Evolutionary conservation across 2,329 filamentous ascomycete genomes (phyloP).

Genomic region (Macroventuria anomochaeta): DNA sequence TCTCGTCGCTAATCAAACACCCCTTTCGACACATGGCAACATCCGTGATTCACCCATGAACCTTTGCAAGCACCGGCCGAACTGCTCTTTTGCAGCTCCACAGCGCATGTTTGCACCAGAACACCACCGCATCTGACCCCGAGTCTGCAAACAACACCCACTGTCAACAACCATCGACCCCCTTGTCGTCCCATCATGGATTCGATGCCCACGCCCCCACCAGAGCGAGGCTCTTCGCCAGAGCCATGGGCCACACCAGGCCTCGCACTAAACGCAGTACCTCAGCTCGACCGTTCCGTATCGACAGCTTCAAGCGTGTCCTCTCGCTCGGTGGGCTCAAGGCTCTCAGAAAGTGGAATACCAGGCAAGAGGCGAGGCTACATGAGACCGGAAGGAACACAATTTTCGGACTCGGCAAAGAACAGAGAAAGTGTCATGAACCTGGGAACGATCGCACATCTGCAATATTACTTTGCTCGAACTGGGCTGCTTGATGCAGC

Average conservation of each 20-base stretch:
- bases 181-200: constrained; percentile 36
- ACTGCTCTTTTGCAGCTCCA: constrained; percentile 17
- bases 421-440: constrained; percentile 95
- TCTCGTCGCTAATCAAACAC: constrained; percentile 36
- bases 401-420: constrained; percentile 88
- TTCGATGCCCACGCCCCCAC: constrained; percentile 49
- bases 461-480: constrained; percentile 97
- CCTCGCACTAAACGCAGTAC: constrained; percentile 66
- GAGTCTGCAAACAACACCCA: constrained; percentile 20
- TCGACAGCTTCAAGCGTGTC: constrained; percentile 66
- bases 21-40: constrained; percentile 35
- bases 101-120: constrained; percentile 10
- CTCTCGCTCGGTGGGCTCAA: constrained; percentile 67
- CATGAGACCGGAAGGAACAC: constrained; percentile 83
- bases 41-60: constrained; percentile 31
- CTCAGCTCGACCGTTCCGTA: constrained; percentile 67
- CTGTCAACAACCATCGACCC: constrained; percentile 11
- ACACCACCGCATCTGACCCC: constrained; percentile 9
- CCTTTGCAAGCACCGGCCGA: constrained; percentile 14
- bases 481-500: constrained; percentile 94
- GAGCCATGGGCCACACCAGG: constrained; percentile 68
- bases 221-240: constrained; percentile 61
- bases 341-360: constrained; percentile 53
- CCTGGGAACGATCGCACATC: constrained; percentile 91
- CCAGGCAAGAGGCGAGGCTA: constrained; percentile 73